phyloP scores from a whole-genome alignment of 2,329 filamentous ascomycete genomes.

The Pseudocercospora crystallina region DNA sequence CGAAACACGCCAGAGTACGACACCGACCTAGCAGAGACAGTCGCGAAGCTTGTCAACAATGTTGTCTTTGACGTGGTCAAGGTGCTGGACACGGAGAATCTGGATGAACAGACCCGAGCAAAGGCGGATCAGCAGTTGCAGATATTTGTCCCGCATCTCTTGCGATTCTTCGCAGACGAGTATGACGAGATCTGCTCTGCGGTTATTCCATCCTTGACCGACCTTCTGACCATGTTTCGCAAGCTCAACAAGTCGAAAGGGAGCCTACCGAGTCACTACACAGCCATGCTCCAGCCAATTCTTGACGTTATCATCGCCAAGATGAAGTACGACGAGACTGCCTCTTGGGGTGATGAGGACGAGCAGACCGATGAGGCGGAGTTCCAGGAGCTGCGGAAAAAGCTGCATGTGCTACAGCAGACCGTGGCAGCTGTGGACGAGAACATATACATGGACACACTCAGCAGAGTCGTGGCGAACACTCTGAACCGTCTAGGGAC shows the following conservation, averaged over 20 bases:
- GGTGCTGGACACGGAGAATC: conserved; percentile 70
- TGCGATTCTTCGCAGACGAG: conserved; percentile 95
- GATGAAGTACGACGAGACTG: conserved; percentile 96
- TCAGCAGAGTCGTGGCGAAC: conserved; percentile 82
- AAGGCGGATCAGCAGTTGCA: conserved; percentile 81
- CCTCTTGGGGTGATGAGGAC: conserved; percentile 88
- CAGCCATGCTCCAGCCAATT: conserved; percentile 81
- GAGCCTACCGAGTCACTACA: conserved; percentile 70
- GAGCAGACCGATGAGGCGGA: conserved; percentile 96
- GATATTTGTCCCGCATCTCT: conserved; percentile 78
- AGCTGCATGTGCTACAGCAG: conserved; percentile 87
- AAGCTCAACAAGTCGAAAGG: conserved; percentile 66
- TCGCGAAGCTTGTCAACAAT: conserved; percentile 93
- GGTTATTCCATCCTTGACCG: conserved; percentile 88
- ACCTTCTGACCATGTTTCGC: conserved; percentile 85
- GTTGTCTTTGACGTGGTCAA: conserved; percentile 83
- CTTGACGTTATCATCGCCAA: conserved; percentile 90
- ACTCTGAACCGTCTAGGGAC: conserved; percentile 80
- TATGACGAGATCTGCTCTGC: conserved; percentile 98
- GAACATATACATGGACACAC: conserved; percentile 78
- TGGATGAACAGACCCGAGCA: conserved; percentile 63
- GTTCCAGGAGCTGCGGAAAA: conserved; percentile 90
- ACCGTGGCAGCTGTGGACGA: conserved; percentile 89
- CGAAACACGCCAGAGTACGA: conserved; percentile 85
- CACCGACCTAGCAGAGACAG: conserved; percentile 89